Evolutionary conservation across 352 stramenopile genomes (phyloP), one percentile per base, ranked within the genome.

Genomic region (Phytopythium litorale): DNA sequence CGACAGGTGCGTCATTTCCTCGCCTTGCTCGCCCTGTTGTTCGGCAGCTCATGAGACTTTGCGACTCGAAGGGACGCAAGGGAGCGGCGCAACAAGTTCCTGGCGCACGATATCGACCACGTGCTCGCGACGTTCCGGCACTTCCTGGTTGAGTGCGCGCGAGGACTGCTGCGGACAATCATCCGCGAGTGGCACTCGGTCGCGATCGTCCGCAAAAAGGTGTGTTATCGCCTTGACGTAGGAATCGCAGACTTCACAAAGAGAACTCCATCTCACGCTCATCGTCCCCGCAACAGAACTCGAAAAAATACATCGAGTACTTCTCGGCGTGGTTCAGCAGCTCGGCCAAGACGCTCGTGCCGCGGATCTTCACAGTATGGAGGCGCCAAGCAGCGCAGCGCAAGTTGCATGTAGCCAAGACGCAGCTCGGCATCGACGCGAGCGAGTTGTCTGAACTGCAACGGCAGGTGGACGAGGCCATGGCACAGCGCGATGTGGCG

Each of bases 111-210:
- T 52, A 85, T 90, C 56, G 63, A 62, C 16, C 77, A 78, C 6
- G 77, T 89, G 19, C 78, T 88, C 52, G 42, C 64, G n/a, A 87
- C 74, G 56, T 80, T 90, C 23, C 65, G 60, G 25, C 64, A 62
- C 37, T 86, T 89, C 43, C 60, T 92, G 43, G 69, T 74, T 7
- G 70, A 80, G 18, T 88, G 79, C 56, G 72, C 68, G 0, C 55
- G 66, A 9, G 77, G 78, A 8, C 61, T 92, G 40, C 60, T 81
- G 32, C 75, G 74, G 1, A 74, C 82, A 15, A 63, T 88, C 48
- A 77, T 92, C 51, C 78, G 67, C n/a, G 79, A 89, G 57, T 92
- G 83, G 83, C 78, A 92, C 65, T 79, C 71, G 12, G 58, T 81
- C 49, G 72, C 72, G 0, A 57, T 92, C 21, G 62, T 88, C 7